Percentiles rank a stretch among this genome's conserved stretches.
Evolutionary conservation across 441 rosid species (phyloP).

Genomic region (Populus hybrid): DNA sequence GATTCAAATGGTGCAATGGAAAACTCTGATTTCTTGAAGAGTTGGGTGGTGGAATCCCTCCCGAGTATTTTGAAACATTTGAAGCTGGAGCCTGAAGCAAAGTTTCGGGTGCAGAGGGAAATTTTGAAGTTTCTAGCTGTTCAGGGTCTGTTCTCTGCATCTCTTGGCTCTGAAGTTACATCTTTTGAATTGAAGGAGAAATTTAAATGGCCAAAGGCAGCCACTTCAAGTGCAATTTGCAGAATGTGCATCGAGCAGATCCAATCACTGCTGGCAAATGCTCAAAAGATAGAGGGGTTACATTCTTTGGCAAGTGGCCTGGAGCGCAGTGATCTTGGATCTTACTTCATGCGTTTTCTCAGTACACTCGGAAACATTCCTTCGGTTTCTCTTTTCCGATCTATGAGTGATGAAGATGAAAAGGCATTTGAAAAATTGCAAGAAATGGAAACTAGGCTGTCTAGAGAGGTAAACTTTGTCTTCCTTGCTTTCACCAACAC

Average conservation of each 20-base stretch:
- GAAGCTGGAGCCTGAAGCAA: constrained; percentile 69
- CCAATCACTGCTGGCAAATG: constrained; percentile 69
- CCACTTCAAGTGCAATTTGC: constrained; percentile 71
- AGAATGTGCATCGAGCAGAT: constrained; percentile 87
- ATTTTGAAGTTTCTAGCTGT: constrained; percentile 89
- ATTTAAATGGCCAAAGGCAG: constrained; percentile 90
- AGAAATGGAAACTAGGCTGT: constrained; percentile 67
- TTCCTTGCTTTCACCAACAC: not conserved
- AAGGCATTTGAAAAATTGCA: constrained; percentile 63
- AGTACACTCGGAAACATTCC: constrained; percentile 87
- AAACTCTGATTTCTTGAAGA: constrained; percentile 68
- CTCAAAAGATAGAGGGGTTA: constrained; percentile 63
- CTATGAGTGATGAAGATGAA: constrained; percentile 74
- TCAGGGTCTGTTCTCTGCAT: constrained; percentile 89
- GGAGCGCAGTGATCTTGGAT: constrained; percentile 73
- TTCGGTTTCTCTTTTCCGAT: constrained; percentile 81
- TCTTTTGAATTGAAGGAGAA: constrained; percentile 95
- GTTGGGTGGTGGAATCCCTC: constrained; percentile 89
- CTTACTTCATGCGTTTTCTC: constrained; percentile 78
- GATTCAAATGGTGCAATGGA: constrained; percentile 50
- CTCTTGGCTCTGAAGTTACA: constrained; percentile 92
- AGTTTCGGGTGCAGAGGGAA: constrained; percentile 70
- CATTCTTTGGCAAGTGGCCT: constrained; percentile 36
- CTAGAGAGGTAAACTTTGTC: constrained; percentile 52
- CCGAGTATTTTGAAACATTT: constrained; percentile 67